Percentiles rank a stretch among this genome's conserved stretches.
phyloP scores from a whole-genome alignment of 345 rosid genomes.

The Clarkia xantiana region DNA sequence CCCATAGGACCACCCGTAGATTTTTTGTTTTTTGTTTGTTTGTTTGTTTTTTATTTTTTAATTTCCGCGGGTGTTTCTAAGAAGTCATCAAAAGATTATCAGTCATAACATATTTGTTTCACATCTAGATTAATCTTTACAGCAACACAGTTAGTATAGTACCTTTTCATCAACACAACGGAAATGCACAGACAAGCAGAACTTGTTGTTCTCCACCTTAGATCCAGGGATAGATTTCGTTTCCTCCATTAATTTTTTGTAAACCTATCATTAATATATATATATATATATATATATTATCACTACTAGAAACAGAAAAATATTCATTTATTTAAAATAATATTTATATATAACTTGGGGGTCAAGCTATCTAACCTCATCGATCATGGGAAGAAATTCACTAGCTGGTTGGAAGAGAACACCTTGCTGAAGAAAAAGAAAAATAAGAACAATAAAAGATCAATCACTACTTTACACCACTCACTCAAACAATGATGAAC shows the following conservation, averaged over 20 bases:
- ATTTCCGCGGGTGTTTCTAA: too few relatives aligned
- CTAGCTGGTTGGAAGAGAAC: constrained; percentile 73
- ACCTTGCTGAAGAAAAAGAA: constrained; percentile 14
- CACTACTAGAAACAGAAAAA: too few relatives aligned
- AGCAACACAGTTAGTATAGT: background rate
- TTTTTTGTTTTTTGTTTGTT: too few relatives aligned
- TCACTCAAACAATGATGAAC: background rate
- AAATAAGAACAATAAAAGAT: background rate
- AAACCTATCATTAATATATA: constrained; percentile 26
- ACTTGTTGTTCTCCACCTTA: constrained; percentile 76
- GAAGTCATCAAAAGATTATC: too few relatives aligned
- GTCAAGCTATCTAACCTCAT: constrained; percentile 35
- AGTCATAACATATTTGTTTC: too few relatives aligned
- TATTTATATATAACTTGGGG: background rate
- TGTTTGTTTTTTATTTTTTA: too few relatives aligned
- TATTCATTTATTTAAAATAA: too few relatives aligned
- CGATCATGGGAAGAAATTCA: constrained; percentile 68
- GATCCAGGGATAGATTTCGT: constrained; percentile 75
- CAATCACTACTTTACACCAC: background rate
- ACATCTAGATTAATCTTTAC: too few relatives aligned
- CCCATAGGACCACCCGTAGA: too few relatives aligned
- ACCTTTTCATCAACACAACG: constrained; percentile 83
- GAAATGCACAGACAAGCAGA: constrained; percentile 78
- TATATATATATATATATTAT: background rate
- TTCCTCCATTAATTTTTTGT: constrained; percentile 35